Base-by-base conservation (phyloP, 2,329 filamentous ascomycete species). In the Zalaria obscura region DNA sequence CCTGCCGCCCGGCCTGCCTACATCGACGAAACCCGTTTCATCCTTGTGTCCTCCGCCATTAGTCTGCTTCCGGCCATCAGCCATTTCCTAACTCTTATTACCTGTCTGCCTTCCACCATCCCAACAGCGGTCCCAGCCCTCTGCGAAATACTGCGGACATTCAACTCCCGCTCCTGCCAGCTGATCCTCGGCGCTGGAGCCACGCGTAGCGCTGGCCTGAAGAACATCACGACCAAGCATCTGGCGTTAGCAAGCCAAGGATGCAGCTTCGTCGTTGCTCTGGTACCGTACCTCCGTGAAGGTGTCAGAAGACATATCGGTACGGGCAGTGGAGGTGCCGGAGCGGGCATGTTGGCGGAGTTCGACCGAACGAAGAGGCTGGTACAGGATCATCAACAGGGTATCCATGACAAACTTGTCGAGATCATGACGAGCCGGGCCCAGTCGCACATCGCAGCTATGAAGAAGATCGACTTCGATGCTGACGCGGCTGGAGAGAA, bases 171-270 rank as follows among this genome's bases (percentile, higher is more conserved):
- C 18, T 88, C 88, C 44, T 93, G 83, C n/a, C 91, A 98, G 58
- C 74, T 98, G 44, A 95, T 98, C 48, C 77, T 98, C 5, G 91
- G 91, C 1, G 91, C 91, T 1, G 91, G 91, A 4, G 91, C 91
- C 3, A 95, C 85, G 4, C 73, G 78, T 31, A 87, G 83, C 25
- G 91, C 88, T 1, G 89, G 89, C 0, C 68, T 98, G 18, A 94
- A 87, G 59, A 95, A 95, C 55, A 98, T 98, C 58, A 94, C 85
- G 0, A 94, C 91, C 0, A 91, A 91, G 53, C 89, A 98, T 62
- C 73, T 98, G 2, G 88, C 91, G 0, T 76, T 96, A 11, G 88
- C 91, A 2, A 88, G 83, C 0, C 89, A 95, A 59, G 83, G 88
- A 0, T 65, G 96, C 18, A 81, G 82, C 36, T 95, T 98, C 58